Conservation (phyloP, 768 basidiomycete species). For the Leucosporidium scottii region DNA sequence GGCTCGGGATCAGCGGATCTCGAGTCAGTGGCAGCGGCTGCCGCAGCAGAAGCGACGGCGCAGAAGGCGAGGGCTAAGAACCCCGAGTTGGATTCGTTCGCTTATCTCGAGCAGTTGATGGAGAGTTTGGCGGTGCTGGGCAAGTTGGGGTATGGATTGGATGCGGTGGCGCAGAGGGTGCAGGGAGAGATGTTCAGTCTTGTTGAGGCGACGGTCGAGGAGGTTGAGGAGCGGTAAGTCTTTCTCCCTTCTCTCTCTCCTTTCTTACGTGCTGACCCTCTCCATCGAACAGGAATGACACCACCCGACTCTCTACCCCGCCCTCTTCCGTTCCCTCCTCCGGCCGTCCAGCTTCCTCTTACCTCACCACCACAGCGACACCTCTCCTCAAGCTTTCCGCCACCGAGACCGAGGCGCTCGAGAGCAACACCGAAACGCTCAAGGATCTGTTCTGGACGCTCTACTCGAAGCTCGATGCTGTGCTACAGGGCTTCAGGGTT, state of each 20-base stretch:
- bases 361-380: no score
- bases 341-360: not conserved
- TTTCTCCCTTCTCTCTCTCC: slow-evolving; percentile 1
- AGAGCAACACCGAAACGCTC: slow-evolving; percentile 74
- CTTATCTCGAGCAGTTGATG: slow-evolving; percentile 83
- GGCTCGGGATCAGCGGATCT: not conserved
- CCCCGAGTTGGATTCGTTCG: slow-evolving; percentile 86
- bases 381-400: slow-evolving; percentile 18
- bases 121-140: slow-evolving; percentile 90
- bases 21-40: not conserved
- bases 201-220: slow-evolving; percentile 78
- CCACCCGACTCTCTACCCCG: not conserved
- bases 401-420: slow-evolving; percentile 40
- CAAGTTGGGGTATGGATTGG: slow-evolving; percentile 73
- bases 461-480: slow-evolving; percentile 90
- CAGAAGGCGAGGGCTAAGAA: slow-evolving; percentile 45
- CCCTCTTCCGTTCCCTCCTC: slow-evolving; percentile 2
- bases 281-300: not conserved
- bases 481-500: slow-evolving; percentile 80
- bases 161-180: slow-evolving; percentile 73
- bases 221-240: slow-evolving; percentile 78
- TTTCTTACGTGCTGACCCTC: slow-evolving; percentile 3
- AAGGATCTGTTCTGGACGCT: slow-evolving; percentile 93
- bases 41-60: not conserved
- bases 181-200: slow-evolving; percentile 74